These are phyloP conservation scores for Senecio squalidus DNA, from an alignment of 140 eudicot genomes.

Conservation along the genomic window DNA sequence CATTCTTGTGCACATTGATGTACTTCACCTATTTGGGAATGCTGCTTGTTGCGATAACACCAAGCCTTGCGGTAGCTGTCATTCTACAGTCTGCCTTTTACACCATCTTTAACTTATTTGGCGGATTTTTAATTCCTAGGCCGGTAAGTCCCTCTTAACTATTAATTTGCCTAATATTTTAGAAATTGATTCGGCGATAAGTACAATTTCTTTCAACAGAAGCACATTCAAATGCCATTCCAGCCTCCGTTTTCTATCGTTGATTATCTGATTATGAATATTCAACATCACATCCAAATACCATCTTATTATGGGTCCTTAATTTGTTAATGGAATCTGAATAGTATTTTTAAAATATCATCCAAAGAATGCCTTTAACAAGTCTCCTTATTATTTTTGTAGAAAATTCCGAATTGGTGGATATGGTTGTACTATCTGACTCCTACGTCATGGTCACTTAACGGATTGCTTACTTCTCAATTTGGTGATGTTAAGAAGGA, in stretches of 20 bases:
- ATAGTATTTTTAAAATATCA: too few relatives aligned
- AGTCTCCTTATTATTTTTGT: too few relatives aligned
- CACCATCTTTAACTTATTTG: slow-evolving; percentile 55
- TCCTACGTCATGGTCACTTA: slow-evolving; percentile 54
- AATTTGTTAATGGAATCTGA: too few relatives aligned
- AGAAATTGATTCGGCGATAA: not conserved
- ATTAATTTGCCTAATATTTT: not conserved
- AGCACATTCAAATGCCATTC: too few relatives aligned
- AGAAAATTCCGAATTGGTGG: slow-evolving; percentile 61
- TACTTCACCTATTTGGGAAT: slow-evolving; percentile 72
- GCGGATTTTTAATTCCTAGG: slow-evolving; percentile 61
- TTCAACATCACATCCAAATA: too few relatives aligned
- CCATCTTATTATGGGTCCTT: too few relatives aligned
- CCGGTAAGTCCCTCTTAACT: slow-evolving; percentile 41
- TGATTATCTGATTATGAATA: too few relatives aligned
- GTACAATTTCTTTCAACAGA: too few relatives aligned
- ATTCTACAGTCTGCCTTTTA: slow-evolving; percentile 46
- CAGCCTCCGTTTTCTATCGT: too few relatives aligned
- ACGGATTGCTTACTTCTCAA: slow-evolving; percentile 51
- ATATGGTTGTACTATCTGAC: slow-evolving; percentile 44
- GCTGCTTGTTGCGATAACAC: slow-evolving; percentile 66
- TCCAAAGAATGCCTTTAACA: too few relatives aligned
- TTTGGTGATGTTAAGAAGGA: slow-evolving; percentile 41
- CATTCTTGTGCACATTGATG: slow-evolving; percentile 60
- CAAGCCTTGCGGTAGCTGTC: slow-evolving; percentile 59